These are phyloP conservation scores for Xylaria sp. DNA, from an alignment of 2,329 filamentous ascomycete species.

Conservation along the genomic window DNA sequence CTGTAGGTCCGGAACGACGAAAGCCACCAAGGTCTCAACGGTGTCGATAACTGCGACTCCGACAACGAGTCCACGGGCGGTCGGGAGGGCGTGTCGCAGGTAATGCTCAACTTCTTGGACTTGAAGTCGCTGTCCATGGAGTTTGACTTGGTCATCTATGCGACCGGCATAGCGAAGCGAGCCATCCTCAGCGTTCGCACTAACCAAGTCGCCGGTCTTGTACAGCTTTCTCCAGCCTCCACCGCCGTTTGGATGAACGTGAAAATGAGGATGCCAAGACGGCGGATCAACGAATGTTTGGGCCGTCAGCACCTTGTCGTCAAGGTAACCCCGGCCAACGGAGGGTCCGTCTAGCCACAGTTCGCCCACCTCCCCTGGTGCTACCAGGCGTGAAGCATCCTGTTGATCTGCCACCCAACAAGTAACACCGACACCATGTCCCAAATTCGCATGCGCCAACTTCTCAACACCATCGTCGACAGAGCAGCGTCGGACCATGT, in stretches of 20 bases:
- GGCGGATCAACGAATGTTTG: slow-evolving; percentile 50
- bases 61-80: slow-evolving; percentile 49
- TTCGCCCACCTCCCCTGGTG: slow-evolving; percentile 45
- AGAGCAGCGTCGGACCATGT: neutral
- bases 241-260: slow-evolving; percentile 57
- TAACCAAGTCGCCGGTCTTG: slow-evolving; percentile 37
- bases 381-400: slow-evolving; percentile 37
- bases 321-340: slow-evolving; percentile 48
- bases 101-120: slow-evolving; percentile 50
- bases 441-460: slow-evolving; percentile 1
- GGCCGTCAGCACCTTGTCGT: slow-evolving; percentile 44
- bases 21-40: slow-evolving; percentile 4
- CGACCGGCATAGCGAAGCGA: slow-evolving; percentile 47
- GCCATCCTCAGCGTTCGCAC: slow-evolving; percentile 45
- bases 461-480: neutral
- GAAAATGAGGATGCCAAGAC: slow-evolving; percentile 38
- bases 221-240: slow-evolving; percentile 47
- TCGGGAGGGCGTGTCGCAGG: slow-evolving; percentile 28
- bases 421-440: neutral
- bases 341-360: slow-evolving; percentile 46
- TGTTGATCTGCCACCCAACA: slow-evolving; percentile 45
- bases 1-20: neutral
- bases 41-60: slow-evolving; percentile 45
- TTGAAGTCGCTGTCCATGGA: slow-evolving; percentile 55
- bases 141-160: slow-evolving; percentile 55